Conservation (phyloP, 805 yeast genomes). For the Kodamaea kakaduensis region DNA sequence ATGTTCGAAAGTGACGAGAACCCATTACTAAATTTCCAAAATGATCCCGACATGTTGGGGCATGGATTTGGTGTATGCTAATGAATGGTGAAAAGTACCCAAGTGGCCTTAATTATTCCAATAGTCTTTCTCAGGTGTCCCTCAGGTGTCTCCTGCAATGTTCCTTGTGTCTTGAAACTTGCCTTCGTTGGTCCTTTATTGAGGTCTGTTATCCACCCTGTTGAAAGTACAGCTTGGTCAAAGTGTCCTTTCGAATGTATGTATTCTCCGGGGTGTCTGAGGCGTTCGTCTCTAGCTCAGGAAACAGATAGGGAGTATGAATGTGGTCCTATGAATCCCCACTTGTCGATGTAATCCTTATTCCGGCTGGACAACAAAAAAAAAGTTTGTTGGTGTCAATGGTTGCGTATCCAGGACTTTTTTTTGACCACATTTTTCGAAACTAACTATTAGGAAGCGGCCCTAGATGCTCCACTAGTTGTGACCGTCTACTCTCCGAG, state of each 20-base stretch:
- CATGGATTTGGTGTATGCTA: slow-evolving; percentile 1
- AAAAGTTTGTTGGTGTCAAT: slow-evolving; percentile 3
- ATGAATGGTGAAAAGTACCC: background rate
- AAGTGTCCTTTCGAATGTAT: background rate
- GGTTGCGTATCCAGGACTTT: slow-evolving; percentile 1
- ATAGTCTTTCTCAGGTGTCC: too few relatives aligned
- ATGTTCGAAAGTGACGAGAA: slow-evolving; percentile 41
- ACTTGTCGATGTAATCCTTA: slow-evolving; percentile 1
- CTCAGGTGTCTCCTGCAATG: too few relatives aligned
- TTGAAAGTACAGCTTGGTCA: too few relatives aligned
- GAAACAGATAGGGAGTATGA: slow-evolving; percentile 1
- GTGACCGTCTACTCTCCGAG: too few relatives aligned
- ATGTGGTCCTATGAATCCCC: slow-evolving; percentile 1
- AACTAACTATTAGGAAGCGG: too few relatives aligned
- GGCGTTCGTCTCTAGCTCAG: background rate
- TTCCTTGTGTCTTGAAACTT: too few relatives aligned
- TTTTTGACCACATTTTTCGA: too few relatives aligned
- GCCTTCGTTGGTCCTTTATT: too few relatives aligned
- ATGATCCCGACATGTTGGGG: slow-evolving; percentile 40
- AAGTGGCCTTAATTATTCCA: too few relatives aligned
- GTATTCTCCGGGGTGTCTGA: background rate
- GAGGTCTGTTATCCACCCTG: too few relatives aligned
- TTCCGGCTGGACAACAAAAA: slow-evolving; percentile 3
- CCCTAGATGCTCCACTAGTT: too few relatives aligned
- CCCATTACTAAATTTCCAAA: slow-evolving; percentile 47